Evolutionary conservation across 208 protist genomes (phyloP), one percentile per base, ranked within the genome.

Genomic region (Crithidia expoeki): DNA sequence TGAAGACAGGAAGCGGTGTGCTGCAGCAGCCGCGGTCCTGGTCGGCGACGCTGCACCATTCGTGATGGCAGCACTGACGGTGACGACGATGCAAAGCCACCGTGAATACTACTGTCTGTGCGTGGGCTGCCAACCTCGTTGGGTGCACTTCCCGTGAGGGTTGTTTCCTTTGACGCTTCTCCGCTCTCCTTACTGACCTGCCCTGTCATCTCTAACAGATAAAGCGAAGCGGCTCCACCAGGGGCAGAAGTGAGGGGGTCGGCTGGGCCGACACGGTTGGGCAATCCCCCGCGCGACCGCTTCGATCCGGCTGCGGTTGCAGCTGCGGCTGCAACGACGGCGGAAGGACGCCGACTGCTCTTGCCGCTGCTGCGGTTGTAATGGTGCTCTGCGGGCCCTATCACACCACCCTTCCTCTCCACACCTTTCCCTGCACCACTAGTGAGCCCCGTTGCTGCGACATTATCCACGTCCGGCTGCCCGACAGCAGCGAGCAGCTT

Each of bases 131-230:
- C 28, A 2, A 44, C 44, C 27, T 64, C 42, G 36, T 40, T 40
- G 36, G 42, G 23, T 14, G 30, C 40, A 10, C 17, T 21, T n/a
- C 27, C 47, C 6, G 32, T 14, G 12, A n/a, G 27, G 12, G 33
- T 21, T 2, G 2, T 11, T 28, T 52, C 46, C 0, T 17, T 19
- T n/a, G 14, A 6, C 28, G 49, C 21, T 21, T 57, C 46, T 11
- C 5, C 61, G 33, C 47, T 34, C 33, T 67, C 49, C 2, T 23
- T 25, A 40, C 61, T 57, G 4, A 67, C 33, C 33, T 67, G 61
- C 4, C 61, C 61, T 23, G 61, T 57, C 61, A 67, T 67, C 61
- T 67, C 61, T 2, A 67, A 16, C 30, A 67, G 61, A 34, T 67
- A 67, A 14, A 67, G 61, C 19, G 61, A 67, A 0, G 61, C 61